A percentile compares a stretch with the other conserved stretches of the same genome.
Conservation (phyloP, 192 early-diverging fungal genomes). For the Radiomyces spectabilis region DNA sequence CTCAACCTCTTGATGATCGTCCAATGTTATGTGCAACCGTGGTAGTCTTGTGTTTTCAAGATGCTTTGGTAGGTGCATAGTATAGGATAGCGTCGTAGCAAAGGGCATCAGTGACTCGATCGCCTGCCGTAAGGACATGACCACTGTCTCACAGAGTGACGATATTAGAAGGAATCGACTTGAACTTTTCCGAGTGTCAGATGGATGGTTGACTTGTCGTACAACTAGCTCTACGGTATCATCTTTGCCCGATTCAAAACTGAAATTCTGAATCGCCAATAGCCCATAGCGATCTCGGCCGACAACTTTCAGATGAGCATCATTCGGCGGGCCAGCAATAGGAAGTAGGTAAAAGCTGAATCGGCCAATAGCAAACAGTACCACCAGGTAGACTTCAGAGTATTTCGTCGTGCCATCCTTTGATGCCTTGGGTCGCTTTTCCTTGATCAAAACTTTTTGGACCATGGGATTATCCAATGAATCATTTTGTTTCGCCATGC, state of each 20-base stretch:
- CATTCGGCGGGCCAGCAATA: background rate
- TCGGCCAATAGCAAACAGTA: slow-evolving; percentile 21
- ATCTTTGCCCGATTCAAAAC: slow-evolving; percentile 3
- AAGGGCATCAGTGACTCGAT: slow-evolving; percentile 12
- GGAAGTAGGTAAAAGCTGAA: slow-evolving; percentile 24
- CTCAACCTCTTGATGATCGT: background rate
- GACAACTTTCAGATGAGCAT: slow-evolving; percentile 10
- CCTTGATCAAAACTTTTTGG: slow-evolving; percentile 19
- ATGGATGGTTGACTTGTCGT: background rate
- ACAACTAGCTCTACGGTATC: slow-evolving; percentile 19
- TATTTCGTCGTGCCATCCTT: background rate
- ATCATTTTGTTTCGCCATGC: slow-evolving; percentile 17
- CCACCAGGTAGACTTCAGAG: slow-evolving; percentile 12
- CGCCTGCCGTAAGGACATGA: slow-evolving; percentile 17
- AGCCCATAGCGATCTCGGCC: slow-evolving; percentile 23
- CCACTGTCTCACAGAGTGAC: slow-evolving; percentile 11
- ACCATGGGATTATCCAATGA: slow-evolving; percentile 1
- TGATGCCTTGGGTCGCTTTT: background rate
- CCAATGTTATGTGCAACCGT: background rate
- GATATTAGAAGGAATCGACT: slow-evolving; percentile 11
- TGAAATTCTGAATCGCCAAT: slow-evolving; percentile 15
- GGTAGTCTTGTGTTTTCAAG: background rate
- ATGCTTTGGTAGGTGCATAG: background rate
- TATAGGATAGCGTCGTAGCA: background rate
- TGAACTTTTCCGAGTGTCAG: too few species aligned